Evolutionary conservation across 345 rosid genomes (phyloP), one percentile per base, ranked within the genome.

Genomic region (Camelina laxa): DNA sequence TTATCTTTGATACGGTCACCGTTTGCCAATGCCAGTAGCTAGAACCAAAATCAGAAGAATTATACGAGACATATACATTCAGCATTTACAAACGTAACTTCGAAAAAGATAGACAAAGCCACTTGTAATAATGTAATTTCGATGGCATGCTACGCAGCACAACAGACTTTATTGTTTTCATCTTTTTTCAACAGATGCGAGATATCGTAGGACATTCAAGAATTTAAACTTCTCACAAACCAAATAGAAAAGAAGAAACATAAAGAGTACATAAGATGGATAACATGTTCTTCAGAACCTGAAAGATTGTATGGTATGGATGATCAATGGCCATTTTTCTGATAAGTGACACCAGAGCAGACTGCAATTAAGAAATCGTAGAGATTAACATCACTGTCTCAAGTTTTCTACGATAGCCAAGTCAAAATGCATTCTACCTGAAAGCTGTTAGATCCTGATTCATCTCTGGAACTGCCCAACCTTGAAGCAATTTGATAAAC

Each of bases 241-340:
- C 21, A 6, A 47, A 30, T 35, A 54, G 33, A 49, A 71, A 64
- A 57, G 60, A 30, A 21, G 12, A 71, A 65, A 57, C 50, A 49
- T 49, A 33, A 69, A 54, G n/a, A 36, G 53, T 19, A 55, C 30
- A 57, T 24, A 56, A 57, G 35, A 49, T 41, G 17, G 49, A 64
- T 61, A 65, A 41, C 41, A 60, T 31, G 41, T 56, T 71, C 56
- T 22, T 60, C 61, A 20, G 53, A 72, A 94, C 98, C 97, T 87
- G 98, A 80, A 94, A 83, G 84, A 94, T 83, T 60, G 96, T 87
- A 76, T 94, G 98, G 75, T 94, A 90, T 20, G 98, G 98, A 85
- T 94, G 98, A 80, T 91, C 98, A 69, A 86, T 84, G 75, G 98
- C 91, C 96, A 94, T 94, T 85, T 91, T 94, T 86, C 87, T 94